phyloP scores from a whole-genome alignment of 495 filamentous ascomycete genomes.

The Chaetomium cochliodes region DNA sequence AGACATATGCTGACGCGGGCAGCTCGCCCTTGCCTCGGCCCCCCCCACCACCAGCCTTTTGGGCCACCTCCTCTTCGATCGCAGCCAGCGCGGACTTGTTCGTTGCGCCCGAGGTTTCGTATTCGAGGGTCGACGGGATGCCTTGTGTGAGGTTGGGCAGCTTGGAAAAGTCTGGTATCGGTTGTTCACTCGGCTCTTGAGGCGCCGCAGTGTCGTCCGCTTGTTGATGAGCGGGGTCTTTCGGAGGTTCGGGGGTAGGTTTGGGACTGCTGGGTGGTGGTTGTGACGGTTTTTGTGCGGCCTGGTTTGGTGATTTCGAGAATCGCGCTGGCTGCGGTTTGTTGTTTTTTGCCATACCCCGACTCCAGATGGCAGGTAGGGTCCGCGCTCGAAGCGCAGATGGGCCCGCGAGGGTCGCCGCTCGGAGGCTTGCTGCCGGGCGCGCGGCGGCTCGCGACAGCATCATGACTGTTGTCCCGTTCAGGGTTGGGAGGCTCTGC shows the following conservation, averaged over 20 bases:
- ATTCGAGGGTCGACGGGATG: constrained; percentile 85
- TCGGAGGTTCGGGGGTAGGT: constrained; percentile 9
- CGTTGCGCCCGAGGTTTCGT: constrained; percentile 57
- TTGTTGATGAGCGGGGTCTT: constrained; percentile 21
- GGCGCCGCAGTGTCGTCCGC: constrained; percentile 13
- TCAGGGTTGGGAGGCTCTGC: neutral
- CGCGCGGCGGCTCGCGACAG: constrained; percentile 44
- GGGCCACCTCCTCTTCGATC: constrained; percentile 56
- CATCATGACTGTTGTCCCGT: constrained; percentile 34
- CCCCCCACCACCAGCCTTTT: constrained; percentile 48
- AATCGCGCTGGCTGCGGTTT: constrained; percentile 31
- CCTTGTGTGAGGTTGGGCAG: constrained; percentile 88
- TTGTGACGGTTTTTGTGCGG: constrained; percentile 27
- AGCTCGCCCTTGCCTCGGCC: constrained; percentile 57
- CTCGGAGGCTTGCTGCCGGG: constrained; percentile 31
- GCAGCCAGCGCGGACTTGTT: constrained; percentile 52
- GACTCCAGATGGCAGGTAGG: constrained; percentile 37
- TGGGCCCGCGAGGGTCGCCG: constrained; percentile 32
- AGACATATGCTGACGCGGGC: constrained; percentile 82
- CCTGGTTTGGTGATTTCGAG: constrained; percentile 19
- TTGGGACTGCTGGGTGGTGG: constrained; percentile 19
- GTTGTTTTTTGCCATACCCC: constrained; percentile 45
- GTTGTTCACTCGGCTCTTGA: constrained; percentile 32
- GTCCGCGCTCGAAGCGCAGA: constrained; percentile 26
- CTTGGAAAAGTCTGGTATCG: constrained; percentile 51